These are phyloP conservation scores for Schrenkiella parvula DNA, from an alignment of 345 rosid genomes.

Conservation along the genomic window DNA sequence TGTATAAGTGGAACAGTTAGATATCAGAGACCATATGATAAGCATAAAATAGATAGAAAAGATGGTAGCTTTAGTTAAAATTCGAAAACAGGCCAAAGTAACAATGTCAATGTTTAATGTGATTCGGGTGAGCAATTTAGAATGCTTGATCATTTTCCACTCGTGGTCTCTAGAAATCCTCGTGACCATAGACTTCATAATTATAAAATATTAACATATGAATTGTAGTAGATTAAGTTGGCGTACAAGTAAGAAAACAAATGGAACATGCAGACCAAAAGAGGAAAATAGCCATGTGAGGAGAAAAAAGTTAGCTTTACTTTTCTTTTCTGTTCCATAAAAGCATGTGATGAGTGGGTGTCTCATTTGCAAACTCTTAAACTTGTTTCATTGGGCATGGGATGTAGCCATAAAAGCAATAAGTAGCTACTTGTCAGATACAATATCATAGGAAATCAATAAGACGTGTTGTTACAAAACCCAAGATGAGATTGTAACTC, in stretches of 20 bases:
- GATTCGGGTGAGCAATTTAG: background rate
- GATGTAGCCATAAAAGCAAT: background rate
- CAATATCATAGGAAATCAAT: background rate
- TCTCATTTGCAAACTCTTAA: conserved; percentile 7
- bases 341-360: conserved; percentile 25
- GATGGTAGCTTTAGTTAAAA: too few species aligned
- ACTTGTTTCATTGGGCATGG: conserved; percentile 3
- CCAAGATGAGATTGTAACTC: background rate
- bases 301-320: conserved; percentile 18
- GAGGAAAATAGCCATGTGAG: conserved; percentile 25
- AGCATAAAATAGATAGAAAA: too few species aligned
- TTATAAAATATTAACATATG: background rate
- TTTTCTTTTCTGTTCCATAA: background rate
- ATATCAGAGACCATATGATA: too few species aligned
- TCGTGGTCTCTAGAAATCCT: background rate
- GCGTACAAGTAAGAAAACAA: background rate
- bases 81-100: too few species aligned
- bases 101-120: background rate
- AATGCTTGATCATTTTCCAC: background rate
- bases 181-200: background rate
- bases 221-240: background rate
- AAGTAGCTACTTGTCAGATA: background rate
- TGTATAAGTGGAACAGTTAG: too few species aligned
- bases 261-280: background rate
- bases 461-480: background rate